A percentile compares a stretch with the other conserved stretches of the same genome.
These are phyloP conservation scores for Prunus persica DNA, from an alignment of 306 rosid species.

Conservation along the genomic window DNA sequence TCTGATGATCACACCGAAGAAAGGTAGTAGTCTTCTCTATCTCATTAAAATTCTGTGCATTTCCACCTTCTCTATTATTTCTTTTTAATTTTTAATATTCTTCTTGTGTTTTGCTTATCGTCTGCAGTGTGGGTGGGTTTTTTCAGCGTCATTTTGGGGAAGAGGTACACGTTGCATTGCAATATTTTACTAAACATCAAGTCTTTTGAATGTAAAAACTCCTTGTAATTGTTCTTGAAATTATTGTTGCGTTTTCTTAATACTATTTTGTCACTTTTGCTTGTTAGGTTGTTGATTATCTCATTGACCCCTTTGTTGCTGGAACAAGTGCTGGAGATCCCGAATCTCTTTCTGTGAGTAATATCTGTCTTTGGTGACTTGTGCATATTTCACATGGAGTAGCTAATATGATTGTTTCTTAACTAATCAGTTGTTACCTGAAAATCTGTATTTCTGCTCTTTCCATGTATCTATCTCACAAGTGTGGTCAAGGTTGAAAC, in stretches of 20 bases:
- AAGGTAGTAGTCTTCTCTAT: constrained; percentile 44
- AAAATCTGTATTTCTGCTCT: background rate
- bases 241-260: background rate
- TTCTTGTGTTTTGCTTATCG: constrained; percentile 19
- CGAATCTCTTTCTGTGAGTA: constrained; percentile 91
- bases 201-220: constrained; percentile 5
- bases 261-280: constrained; percentile 14
- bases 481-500: background rate
- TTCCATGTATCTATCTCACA: background rate
- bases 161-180: constrained; percentile 53
- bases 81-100: constrained; percentile 5
- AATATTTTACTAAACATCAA: background rate
- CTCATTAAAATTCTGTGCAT: constrained; percentile 12
- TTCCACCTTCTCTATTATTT: constrained; percentile 9
- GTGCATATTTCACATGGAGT: constrained; percentile 8
- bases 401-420: constrained; percentile 3
- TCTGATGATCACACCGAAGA: constrained; percentile 52
- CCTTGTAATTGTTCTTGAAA: constrained; percentile 9
- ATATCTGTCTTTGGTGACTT: constrained; percentile 26
- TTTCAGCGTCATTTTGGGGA: constrained; percentile 92
- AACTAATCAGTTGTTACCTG: constrained; percentile 8
- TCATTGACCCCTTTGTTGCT: constrained; percentile 86
- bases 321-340: constrained; percentile 91
- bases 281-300: constrained; percentile 86
- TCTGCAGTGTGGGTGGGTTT: constrained; percentile 72